phyloP scores from a whole-genome alignment of 2,329 filamentous ascomycete genomes.

The Lasiodiplodia hormozganensis region DNA sequence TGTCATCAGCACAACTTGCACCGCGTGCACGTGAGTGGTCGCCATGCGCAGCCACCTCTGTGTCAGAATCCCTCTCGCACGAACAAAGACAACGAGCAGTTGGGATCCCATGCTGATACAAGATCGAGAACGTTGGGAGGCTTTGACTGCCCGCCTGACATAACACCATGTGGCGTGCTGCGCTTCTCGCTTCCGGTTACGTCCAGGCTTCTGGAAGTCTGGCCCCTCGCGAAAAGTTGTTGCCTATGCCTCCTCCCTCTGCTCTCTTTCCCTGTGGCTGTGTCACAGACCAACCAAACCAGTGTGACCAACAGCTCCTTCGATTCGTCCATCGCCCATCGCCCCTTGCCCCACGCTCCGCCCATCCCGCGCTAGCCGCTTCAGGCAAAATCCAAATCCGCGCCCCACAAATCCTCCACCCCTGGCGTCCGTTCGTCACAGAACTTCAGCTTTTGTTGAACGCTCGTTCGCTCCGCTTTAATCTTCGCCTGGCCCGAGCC shows the following conservation, averaged over 20 bases:
- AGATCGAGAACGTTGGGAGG: not conserved
- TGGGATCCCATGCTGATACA: not conserved
- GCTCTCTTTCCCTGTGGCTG: conserved; percentile 7
- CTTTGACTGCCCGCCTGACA: not conserved
- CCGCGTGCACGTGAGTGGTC: conserved; percentile 3
- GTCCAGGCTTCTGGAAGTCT: not conserved
- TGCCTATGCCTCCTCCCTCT: not conserved
- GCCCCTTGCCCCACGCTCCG: not conserved
- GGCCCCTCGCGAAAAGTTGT: not conserved
- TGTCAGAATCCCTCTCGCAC: not conserved
- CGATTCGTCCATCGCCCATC: not conserved
- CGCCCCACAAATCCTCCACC: not conserved
- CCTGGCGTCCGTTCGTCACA: not conserved
- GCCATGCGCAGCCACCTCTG: not conserved
- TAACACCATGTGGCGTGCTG: conserved; percentile 4
- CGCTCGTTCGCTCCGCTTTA: too few species aligned
- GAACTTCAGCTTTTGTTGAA: not conserved
- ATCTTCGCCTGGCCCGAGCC: not conserved
- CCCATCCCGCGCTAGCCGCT: not conserved
- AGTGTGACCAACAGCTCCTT: not conserved
- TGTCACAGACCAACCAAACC: not conserved
- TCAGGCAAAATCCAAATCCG: not conserved
- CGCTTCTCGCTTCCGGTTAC: not conserved
- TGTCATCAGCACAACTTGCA: conserved; percentile 3
- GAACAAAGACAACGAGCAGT: not conserved